phyloP scores from a whole-genome alignment of 2,329 filamentous ascomycete species.

The Mycogone perniciosa region DNA sequence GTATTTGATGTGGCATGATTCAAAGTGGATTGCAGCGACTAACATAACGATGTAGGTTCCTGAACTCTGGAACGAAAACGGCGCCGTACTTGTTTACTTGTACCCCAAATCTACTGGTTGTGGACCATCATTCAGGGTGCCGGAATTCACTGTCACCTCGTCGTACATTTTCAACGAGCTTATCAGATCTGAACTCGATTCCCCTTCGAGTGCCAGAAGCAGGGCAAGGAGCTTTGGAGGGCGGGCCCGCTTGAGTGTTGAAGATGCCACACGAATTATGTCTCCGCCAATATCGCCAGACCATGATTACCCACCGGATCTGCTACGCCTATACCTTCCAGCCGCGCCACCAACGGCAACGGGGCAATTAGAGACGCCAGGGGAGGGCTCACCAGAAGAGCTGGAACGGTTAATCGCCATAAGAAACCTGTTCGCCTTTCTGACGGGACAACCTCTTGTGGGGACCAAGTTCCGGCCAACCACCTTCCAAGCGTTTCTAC shows the following conservation, averaged over 20 bases:
- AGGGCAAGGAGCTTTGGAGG: conserved; percentile 42
- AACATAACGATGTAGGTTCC: conserved; percentile 41
- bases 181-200: conserved; percentile 39
- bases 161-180: conserved; percentile 50
- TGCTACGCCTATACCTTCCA: conserved; percentile 48
- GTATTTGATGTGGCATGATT: conserved; percentile 26
- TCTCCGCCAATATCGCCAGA: conserved; percentile 34
- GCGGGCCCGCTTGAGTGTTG: conserved; percentile 40
- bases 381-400: conserved; percentile 31
- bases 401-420: conserved; percentile 52
- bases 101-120: conserved; percentile 43
- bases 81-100: conserved; percentile 52
- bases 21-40: not conserved
- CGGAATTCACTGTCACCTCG: conserved; percentile 45
- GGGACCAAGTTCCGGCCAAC: conserved; percentile 48
- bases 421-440: conserved; percentile 60
- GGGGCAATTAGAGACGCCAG: conserved; percentile 29
- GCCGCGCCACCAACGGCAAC: conserved; percentile 32
- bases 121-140: conserved; percentile 56
- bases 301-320: conserved; percentile 32
- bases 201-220: conserved; percentile 25
- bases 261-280: conserved; percentile 40
- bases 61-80: conserved; percentile 59
- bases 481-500: conserved; percentile 48
- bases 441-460: conserved; percentile 57